Percentiles rank a stretch among this genome's conserved stretches.
Conservation (phyloP, 2,329 filamentous ascomycete genomes). For the Acrodontium crateriforme region DNA sequence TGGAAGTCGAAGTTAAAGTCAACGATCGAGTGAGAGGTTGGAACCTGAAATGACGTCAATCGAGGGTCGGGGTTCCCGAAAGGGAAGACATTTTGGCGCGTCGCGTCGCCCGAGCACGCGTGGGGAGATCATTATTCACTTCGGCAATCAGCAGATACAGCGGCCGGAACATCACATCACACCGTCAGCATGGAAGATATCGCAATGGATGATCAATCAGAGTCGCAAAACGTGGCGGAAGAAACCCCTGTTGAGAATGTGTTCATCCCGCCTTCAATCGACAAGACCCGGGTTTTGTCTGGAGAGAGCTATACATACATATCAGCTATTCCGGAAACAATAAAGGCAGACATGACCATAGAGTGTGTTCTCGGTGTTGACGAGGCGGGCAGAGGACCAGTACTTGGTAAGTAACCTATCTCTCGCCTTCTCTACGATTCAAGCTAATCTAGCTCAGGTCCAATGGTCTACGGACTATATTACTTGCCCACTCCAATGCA, state of each 20-base stretch:
- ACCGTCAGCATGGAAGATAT: conserved; percentile 16
- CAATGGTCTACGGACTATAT: conserved; percentile 56
- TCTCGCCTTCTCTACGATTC: conserved; percentile 1
- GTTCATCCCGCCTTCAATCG: conserved; percentile 36
- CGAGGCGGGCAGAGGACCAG: conserved; percentile 84
- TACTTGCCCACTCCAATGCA: conserved; percentile 54
- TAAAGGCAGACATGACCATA: conserved; percentile 31
- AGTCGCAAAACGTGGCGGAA: conserved; percentile 18
- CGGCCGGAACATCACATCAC: too few relatives aligned
- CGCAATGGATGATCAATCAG: conserved; percentile 16
- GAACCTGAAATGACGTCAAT: too few relatives aligned
- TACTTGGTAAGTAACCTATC: conserved; percentile 55
- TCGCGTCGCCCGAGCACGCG: too few relatives aligned
- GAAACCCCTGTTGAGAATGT: conserved; percentile 23
- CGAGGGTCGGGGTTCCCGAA: too few relatives aligned
- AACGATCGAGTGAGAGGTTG: too few relatives aligned
- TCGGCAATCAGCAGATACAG: too few relatives aligned
- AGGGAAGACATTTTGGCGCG: too few relatives aligned
- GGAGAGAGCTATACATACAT: conserved; percentile 36
- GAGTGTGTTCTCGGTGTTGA: conserved; percentile 78
- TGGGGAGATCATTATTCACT: too few relatives aligned
- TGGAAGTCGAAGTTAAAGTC: too few relatives aligned
- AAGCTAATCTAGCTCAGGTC: conserved; percentile 27
- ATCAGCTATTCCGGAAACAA: conserved; percentile 28
- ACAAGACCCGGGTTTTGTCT: conserved; percentile 23